Percentiles rank a stretch among this genome's conserved stretches.
Evolutionary conservation across 768 basidiomycete genomes (phyloP).

Genomic region (Kwoniella dejecticola): DNA sequence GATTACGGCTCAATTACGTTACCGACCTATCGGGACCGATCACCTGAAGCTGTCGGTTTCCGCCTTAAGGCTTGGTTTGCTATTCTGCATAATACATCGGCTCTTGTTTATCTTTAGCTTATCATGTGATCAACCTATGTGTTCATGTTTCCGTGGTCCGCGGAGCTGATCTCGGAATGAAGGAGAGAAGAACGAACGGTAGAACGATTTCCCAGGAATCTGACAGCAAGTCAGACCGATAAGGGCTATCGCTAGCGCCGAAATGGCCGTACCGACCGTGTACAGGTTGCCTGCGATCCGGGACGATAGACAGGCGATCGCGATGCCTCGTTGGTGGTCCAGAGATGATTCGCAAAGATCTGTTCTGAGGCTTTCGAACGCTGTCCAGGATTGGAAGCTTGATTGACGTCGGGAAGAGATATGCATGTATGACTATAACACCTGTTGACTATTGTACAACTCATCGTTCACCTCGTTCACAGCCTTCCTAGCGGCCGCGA

Average conservation of each 20-base stretch:
- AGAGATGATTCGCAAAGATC: too few relatives aligned
- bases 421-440: not conserved
- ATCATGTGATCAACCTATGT: not conserved
- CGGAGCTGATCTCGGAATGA: not conserved
- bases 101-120: not conserved
- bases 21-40: not conserved
- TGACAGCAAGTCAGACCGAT: too few relatives aligned
- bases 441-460: constrained; percentile 30
- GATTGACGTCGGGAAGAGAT: not conserved
- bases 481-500: constrained; percentile 61
- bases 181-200: too few relatives aligned
- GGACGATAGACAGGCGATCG: too few relatives aligned
- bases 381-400: too few relatives aligned
- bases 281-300: too few relatives aligned
- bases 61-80: not conserved
- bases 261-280: too few relatives aligned
- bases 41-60: too few relatives aligned
- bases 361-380: too few relatives aligned
- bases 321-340: too few relatives aligned
- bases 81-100: not conserved
- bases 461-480: constrained; percentile 63
- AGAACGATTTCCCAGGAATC: too few relatives aligned
- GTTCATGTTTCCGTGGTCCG: not conserved
- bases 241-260: too few relatives aligned
- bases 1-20: not conserved